Base-by-base conservation (phyloP, 768 basidiomycete genomes). In the Suillus hirtellus region DNA sequence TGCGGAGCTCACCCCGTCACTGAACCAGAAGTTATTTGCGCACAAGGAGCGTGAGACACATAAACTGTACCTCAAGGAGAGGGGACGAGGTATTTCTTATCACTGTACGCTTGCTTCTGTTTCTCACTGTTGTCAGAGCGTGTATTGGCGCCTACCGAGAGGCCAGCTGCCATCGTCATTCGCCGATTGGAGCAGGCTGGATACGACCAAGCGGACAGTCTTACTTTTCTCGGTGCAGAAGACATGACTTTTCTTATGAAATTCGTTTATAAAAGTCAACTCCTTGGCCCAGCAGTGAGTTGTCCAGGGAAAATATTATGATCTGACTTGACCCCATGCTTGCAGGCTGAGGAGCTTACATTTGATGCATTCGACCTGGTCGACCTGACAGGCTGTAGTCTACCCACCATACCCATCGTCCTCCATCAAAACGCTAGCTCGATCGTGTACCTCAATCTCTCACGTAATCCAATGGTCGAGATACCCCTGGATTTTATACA, bases 401-500 rank as follows among this genome's bases (percentile, higher is more conserved):
- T 99, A 3, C 89, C 90, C 60, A 92, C 95, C 4, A 90, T 99
- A 54, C 97, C 97, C 1, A 88, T 96, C 67, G 80, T 87, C 63
- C 81, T 98, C 14, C 90, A 99, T 74, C 83, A 86, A 60, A 87
- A 93, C 64, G 95, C 95, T 1, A 88, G 90, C 67, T 84, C 85
- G 31, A 95, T 99, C 69, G 80, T 92, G 63, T 88, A 83, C 46
- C 89, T 99, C 63, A 92, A 91, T 64, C 84, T 99, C 15, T 96
- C 95, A 4, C 87, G 92, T 50, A 99, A 99, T 72, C 95, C 96
- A 2, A 93, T 96, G 86, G 84, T 96, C 61, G 96, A 99, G 74
- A 90, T 99, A 42, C 97, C 96, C 1, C 87, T 94, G 58, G 97
- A 99, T 76, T 99, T 99, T 72, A 89, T 97, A 63, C 93, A 97